A percentile compares a stretch with the other conserved stretches of the same genome.
Conservation (phyloP, 176 grass and related monocot genomes). For the Ensete glaucum region DNA sequence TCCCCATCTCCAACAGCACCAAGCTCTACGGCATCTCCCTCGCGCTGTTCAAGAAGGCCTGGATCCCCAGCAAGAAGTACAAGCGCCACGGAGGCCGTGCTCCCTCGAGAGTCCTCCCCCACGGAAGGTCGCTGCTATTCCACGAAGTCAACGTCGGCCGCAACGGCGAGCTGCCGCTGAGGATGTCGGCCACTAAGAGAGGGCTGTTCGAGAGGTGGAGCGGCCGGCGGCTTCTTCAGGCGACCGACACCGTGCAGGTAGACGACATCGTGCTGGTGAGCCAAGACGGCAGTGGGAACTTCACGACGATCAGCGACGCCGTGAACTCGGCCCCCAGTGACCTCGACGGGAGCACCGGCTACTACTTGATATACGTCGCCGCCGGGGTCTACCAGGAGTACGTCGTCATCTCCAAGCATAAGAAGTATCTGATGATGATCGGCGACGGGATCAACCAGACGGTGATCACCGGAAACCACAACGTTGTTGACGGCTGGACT, state of each 20-base stretch:
- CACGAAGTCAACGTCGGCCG: conserved; percentile 18
- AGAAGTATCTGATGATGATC: conserved; percentile 1
- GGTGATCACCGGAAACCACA: not conserved
- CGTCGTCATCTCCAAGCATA: conserved; percentile 1
- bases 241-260: conserved; percentile 28
- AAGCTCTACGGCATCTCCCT: conserved; percentile 81
- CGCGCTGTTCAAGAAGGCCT: conserved; percentile 73
- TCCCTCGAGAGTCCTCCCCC: conserved; percentile 14
- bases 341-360: conserved; percentile 56
- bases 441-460: not conserved
- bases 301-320: conserved; percentile 46
- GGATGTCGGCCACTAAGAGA: conserved; percentile 25
- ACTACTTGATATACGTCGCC: conserved; percentile 14
- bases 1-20: conserved; percentile 42
- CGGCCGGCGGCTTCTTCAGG: conserved; percentile 24
- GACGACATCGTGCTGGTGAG: conserved; percentile 43
- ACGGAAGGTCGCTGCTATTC: conserved; percentile 25
- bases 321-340: conserved; percentile 50
- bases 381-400: not conserved
- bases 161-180: conserved; percentile 30
- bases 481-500: not conserved
- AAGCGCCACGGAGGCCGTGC: conserved; percentile 22
- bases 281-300: conserved; percentile 49
- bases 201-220: conserved; percentile 18
- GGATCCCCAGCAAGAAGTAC: conserved; percentile 43